Percentiles rank a stretch among this genome's conserved stretches.
Evolutionary conservation across 768 basidiomycete genomes (phyloP).

Genomic region (Phaeolepiota aurea): DNA sequence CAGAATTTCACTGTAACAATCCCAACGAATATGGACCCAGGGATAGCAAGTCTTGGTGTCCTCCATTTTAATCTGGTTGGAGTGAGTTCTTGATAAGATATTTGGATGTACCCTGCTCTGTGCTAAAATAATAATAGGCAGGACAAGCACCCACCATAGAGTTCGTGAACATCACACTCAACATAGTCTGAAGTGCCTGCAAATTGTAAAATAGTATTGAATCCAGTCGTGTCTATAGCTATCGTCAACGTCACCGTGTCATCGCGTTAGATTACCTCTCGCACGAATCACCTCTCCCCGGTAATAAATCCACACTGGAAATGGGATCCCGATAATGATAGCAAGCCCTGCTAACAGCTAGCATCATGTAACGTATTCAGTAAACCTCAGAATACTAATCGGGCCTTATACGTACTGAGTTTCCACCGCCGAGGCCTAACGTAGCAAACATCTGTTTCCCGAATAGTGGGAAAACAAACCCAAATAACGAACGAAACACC

Average conservation of each 20-base stretch:
- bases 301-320: conserved; percentile 68
- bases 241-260: no score
- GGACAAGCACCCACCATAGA: no score
- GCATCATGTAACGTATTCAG: conserved; percentile 8
- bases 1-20: background rate
- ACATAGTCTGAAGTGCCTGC: no score
- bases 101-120: no score
- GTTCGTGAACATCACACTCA: no score
- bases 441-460: conserved; percentile 52
- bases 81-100: no score
- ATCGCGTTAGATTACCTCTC: conserved; percentile 17
- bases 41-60: no score
- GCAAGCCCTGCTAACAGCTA: conserved; percentile 50
- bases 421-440: conserved; percentile 60
- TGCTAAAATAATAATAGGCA: no score
- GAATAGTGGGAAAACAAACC: conserved; percentile 41
- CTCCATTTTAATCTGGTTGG: no score
- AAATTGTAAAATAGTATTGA: no score
- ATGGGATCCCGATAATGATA: conserved; percentile 59
- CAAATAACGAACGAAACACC: conserved; percentile 40
- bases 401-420: conserved; percentile 33
- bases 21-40: no score
- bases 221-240: no score
- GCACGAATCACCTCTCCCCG: conserved; percentile 49
- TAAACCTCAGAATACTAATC: background rate